Base-by-base conservation (phyloP, 2,329 filamentous ascomycete species). In the Sporothrix globosa region DNA sequence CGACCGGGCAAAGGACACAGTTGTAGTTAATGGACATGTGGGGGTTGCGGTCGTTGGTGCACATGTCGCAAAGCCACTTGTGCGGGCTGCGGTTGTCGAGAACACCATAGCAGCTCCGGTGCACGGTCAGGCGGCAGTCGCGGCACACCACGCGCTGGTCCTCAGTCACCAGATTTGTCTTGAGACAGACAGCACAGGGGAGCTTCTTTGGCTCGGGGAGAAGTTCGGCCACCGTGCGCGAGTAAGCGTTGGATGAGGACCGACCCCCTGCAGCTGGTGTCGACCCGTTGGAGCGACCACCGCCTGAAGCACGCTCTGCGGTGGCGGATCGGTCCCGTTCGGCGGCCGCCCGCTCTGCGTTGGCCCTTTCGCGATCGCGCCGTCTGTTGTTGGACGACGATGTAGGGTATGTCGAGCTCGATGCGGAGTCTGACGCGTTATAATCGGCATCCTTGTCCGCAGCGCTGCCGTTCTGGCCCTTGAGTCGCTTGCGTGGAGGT, bases 21-120 rank as follows among this genome's bases (percentile, higher is more conserved):
- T 95, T 92, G 80, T 98, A 98, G 77, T 91, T 89, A 71, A 96
- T 95, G n/a, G 96, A 97, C 58, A 97, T 90, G 74, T 92, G 90
- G 5, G 95, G 93, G 76, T 91, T 95, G 78, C 93, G 93, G 78
- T 99, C 96, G 77, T 99, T 99, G 50, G 89, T 85, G 80, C 96
- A 99, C 87, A 94, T 97, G 80, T 98, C 96, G 79, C 96, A 99
- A 53, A 91, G 88, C 96, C 96, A 99, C 80, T 97, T 97, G 58
- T 85, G 87, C 44, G 88, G 86, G 69, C 85, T 86, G 54, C 92
- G 88, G 70, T 90, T 88, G 60, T 90, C 88, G 52, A 87, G 74
- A 44, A 98, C 85, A n/a, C 96, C 96, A 77, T 98, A 99, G 80
- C 96, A 99, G 73, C 89, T 88, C 69, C 92, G 91, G 80, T 99